Conservation (phyloP, 352 stramenopile genomes). For the Globisporangium paroecandrum region DNA sequence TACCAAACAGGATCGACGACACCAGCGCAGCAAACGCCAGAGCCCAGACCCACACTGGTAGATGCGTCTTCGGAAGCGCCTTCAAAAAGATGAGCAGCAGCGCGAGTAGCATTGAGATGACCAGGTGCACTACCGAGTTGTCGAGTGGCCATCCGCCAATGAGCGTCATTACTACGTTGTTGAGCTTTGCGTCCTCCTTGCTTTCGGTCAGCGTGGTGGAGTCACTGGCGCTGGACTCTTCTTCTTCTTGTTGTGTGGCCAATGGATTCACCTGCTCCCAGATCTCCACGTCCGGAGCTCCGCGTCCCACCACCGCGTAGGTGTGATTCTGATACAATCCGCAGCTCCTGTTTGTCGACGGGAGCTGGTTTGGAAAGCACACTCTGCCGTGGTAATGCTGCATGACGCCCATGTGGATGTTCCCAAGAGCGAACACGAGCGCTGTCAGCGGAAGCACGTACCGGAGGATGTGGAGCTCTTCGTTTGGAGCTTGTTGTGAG, state of each 20-base stretch:
- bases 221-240: too few species aligned
- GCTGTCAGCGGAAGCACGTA: background rate
- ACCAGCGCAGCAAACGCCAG: background rate
- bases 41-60: background rate
- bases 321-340: background rate
- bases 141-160: constrained; percentile 5
- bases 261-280: background rate
- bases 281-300: background rate
- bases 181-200: too few species aligned
- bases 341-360: background rate
- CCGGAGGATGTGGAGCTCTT: background rate
- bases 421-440: background rate
- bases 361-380: background rate
- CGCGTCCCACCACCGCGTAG: background rate
- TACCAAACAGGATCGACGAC: constrained; percentile 2
- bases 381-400: background rate
- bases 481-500: background rate
- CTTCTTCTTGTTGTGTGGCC: background rate
- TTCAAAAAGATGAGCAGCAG: constrained; percentile 1
- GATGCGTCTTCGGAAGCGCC: background rate
- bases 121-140: constrained; percentile 1
- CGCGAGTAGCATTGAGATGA: background rate
- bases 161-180: background rate
- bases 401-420: background rate
- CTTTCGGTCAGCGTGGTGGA: too few species aligned